Conservation (phyloP, 2,329 filamentous ascomycete species). For the Helotiales sp. region DNA sequence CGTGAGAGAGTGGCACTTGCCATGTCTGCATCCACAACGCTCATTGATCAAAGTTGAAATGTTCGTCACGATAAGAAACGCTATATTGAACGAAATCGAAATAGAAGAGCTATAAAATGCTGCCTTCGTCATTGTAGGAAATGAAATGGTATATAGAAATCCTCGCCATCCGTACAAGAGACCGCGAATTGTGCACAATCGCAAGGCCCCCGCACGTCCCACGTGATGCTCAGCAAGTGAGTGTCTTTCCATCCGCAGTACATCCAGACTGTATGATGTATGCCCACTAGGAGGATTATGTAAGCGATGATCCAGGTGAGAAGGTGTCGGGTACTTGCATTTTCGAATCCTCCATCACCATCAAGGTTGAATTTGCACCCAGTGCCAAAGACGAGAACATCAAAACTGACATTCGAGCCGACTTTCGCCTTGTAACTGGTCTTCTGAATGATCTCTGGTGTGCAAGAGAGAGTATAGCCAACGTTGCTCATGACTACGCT, state of each 20-base stretch:
- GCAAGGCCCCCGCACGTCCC: conserved; percentile 1
- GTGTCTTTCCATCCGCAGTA: neutral
- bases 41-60: too few species aligned
- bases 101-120: too few species aligned
- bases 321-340: neutral
- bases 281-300: conserved; percentile 11
- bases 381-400: conserved; percentile 16
- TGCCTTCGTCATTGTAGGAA: too few species aligned
- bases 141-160: too few species aligned
- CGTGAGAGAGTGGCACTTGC: too few species aligned
- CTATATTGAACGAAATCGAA: too few species aligned
- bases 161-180: too few species aligned
- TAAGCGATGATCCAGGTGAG: neutral
- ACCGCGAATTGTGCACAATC: neutral
- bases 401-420: conserved; percentile 15
- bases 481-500: conserved; percentile 21
- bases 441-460: conserved; percentile 1
- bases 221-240: conserved; percentile 14
- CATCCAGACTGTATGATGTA: conserved; percentile 5
- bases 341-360: conserved; percentile 17
- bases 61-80: too few species aligned
- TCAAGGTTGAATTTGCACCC: conserved; percentile 15
- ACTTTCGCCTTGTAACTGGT: conserved; percentile 23
- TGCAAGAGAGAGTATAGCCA: conserved; percentile 12
- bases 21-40: too few species aligned